These are phyloP conservation scores for Pleurotus giganteus DNA, from an alignment of 768 basidiomycete genomes.

Conservation along the genomic window DNA sequence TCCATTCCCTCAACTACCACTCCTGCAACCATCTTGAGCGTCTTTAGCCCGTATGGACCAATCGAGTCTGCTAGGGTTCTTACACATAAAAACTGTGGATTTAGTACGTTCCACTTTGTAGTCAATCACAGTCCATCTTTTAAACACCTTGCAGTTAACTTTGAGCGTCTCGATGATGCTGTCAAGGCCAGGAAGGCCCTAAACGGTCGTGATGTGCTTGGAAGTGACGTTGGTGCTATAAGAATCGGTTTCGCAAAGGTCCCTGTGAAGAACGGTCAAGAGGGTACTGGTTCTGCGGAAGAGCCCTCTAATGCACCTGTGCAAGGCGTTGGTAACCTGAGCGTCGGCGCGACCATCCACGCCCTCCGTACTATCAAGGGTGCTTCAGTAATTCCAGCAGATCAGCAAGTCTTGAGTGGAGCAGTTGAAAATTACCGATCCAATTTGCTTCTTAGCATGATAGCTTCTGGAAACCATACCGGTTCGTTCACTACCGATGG, in stretches of 20 bases:
- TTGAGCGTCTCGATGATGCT: conserved; percentile 95
- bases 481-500: conserved; percentile 55
- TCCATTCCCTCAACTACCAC: conserved; percentile 95
- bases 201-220: conserved; percentile 93
- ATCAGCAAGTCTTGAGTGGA: conserved; percentile 90
- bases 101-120: conserved; percentile 50
- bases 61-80: conserved; percentile 96
- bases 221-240: conserved; percentile 94
- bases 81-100: conserved; percentile 96
- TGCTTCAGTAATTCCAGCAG: conserved; percentile 87
- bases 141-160: conserved; percentile 65
- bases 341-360: conserved; percentile 86
- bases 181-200: conserved; percentile 93
- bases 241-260: conserved; percentile 97
- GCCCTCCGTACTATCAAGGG: conserved; percentile 87
- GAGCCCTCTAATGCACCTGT: conserved; percentile 66
- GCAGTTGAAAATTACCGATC: conserved; percentile 94
- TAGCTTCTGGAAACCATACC: conserved; percentile 70
- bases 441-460: conserved; percentile 87
- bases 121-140: conserved; percentile 8
- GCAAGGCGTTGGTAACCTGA: conserved; percentile 81
- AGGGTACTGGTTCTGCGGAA: conserved; percentile 55
- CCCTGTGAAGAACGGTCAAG: conserved; percentile 83
- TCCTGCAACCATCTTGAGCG: conserved; percentile 89
- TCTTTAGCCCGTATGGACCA: conserved; percentile 96